Evolutionary conservation across 208 protist genomes (phyloP).

Genomic region (Wallacemonas sp.): DNA sequence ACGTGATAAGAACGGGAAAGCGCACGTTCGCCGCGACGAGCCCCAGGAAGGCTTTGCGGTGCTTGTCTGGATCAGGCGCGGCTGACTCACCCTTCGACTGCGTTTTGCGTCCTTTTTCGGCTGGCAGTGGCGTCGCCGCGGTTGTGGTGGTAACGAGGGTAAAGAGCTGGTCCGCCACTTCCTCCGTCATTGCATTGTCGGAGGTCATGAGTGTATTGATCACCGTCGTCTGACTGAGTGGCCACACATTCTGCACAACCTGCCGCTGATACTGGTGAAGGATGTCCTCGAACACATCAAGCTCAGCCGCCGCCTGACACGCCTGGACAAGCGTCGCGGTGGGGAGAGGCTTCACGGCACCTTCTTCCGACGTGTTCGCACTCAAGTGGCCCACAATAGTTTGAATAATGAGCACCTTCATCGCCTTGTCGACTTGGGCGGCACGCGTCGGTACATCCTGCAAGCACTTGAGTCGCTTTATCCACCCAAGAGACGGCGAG

Average conservation of each 20-base stretch:
- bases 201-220: conserved; percentile 11
- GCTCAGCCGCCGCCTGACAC: neutral
- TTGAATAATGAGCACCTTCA: conserved; percentile 6
- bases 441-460: conserved; percentile 12
- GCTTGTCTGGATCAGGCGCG: neutral
- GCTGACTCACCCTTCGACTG: neutral
- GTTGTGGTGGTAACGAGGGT: neutral
- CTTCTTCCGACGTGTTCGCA: neutral
- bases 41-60: neutral
- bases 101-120: neutral
- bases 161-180: conserved; percentile 6
- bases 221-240: neutral
- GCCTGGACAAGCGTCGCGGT: neutral
- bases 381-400: neutral
- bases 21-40: conserved; percentile 1
- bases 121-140: neutral
- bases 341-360: neutral
- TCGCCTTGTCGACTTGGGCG: neutral
- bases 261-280: neutral
- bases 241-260: conserved; percentile 2
- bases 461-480: conserved; percentile 11
- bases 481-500: neutral
- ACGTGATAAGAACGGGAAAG: conserved; percentile 5
- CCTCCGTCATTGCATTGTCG: neutral
- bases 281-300: neutral